Percentiles rank a stretch among this genome's conserved stretches.
phyloP scores from a whole-genome alignment of 306 rosid genomes.

The Pueraria montana region DNA sequence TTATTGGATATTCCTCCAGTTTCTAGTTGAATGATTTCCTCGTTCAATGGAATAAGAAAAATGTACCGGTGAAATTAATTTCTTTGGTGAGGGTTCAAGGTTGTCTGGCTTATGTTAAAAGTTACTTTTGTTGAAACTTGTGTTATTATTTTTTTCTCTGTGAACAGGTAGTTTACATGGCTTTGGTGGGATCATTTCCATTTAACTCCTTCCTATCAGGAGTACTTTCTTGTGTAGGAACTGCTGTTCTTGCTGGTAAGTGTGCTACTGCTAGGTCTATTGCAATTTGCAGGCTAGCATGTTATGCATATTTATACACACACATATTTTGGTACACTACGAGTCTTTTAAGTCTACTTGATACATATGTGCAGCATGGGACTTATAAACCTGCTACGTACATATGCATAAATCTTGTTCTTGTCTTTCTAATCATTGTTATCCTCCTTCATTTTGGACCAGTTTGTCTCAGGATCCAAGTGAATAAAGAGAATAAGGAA shows the following conservation, averaged over 20 bases:
- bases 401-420: not conserved
- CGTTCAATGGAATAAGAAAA: not conserved
- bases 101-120: not conserved
- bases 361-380: not conserved
- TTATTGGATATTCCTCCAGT: constrained; percentile 8
- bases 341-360: not conserved
- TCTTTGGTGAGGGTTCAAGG: not conserved
- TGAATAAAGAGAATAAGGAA: constrained; percentile 93
- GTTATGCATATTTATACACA: not conserved
- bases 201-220: constrained; percentile 93
- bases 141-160: not conserved
- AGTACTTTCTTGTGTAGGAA: constrained; percentile 86
- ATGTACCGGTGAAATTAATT: not conserved
- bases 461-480: constrained; percentile 97
- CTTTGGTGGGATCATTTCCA: constrained; percentile 90
- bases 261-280: not conserved
- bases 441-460: constrained; percentile 45
- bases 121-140: not conserved
- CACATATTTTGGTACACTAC: not conserved
- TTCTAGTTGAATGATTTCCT: constrained; percentile 5
- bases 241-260: constrained; percentile 97
- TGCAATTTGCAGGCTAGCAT: not conserved
- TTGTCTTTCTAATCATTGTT: constrained; percentile 39
- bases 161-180: constrained; percentile 85
- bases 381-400: not conserved